Conservation (phyloP, 2,329 filamentous ascomycete species). For the Dactylellina parvicollis region DNA sequence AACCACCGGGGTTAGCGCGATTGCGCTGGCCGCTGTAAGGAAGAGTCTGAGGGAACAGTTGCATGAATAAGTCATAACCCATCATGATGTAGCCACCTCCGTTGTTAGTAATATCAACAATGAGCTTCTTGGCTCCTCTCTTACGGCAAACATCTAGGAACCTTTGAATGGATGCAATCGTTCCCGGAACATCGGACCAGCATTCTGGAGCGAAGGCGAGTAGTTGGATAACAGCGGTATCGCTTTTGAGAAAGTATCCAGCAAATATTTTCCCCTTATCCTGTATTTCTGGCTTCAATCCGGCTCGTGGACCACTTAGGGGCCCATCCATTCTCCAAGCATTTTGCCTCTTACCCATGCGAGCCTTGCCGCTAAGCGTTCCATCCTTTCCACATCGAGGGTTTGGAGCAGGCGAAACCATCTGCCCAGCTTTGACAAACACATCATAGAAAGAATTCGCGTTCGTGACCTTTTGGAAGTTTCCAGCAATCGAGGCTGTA, state of each 20-base stretch:
- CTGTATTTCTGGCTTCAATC: conserved; percentile 25
- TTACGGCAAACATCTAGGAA: conserved; percentile 59
- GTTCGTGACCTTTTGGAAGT: conserved; percentile 45
- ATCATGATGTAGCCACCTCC: conserved; percentile 69
- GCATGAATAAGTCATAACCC: conserved; percentile 72
- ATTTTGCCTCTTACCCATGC: conserved; percentile 15
- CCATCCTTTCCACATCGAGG: conserved; percentile 27
- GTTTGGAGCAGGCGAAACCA: conserved; percentile 21
- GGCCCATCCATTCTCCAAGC: conserved; percentile 15
- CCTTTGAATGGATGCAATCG: conserved; percentile 30
- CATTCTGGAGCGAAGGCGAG: conserved; percentile 37
- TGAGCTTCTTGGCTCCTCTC: conserved; percentile 69
- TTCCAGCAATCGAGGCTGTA: conserved; percentile 30
- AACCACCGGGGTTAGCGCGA: conserved; percentile 62
- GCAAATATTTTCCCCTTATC: conserved; percentile 49
- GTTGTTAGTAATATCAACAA: conserved; percentile 70
- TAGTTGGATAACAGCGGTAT: conserved; percentile 47
- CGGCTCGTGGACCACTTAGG: conserved; percentile 10
- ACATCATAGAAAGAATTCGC: conserved; percentile 37
- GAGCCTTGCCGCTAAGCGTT: not conserved
- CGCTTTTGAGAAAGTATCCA: conserved; percentile 49
- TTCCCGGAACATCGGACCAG: conserved; percentile 38
- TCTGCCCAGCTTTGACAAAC: conserved; percentile 45
- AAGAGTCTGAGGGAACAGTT: conserved; percentile 56
- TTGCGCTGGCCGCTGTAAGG: not conserved